Evolutionary conservation across 208 protist genomes (phyloP), one percentile per base, ranked within the genome.

Genomic region (Porcisia hertigi): DNA sequence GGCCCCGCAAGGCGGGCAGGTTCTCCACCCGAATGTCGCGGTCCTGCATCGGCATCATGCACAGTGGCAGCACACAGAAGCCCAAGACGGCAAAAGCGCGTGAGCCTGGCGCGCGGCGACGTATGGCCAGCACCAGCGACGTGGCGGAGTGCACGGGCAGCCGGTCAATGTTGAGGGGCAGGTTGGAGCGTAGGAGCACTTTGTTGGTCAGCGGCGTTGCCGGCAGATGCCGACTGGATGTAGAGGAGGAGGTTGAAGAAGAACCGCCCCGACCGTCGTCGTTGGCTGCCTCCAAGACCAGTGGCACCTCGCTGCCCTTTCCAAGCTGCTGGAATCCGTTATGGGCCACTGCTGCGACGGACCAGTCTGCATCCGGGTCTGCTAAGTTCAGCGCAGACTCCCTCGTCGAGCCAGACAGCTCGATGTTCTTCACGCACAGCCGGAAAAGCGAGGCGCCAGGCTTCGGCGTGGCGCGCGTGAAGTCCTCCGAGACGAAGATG

Each of bases 261-360:
- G 73, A 78, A 14, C 53, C 20, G 47, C n/a, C 30, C 41, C 18
- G 18, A 20, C 12, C 23, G 55, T 34, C 65, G 16, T 72, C 41
- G 41, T 20, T 77, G n/a, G 60, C 23, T 14, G 69, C 47, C 70
- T 63, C 67, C 16, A 89, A 86, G 23, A 76, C 66, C 49, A 97
- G 75, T 36, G 88, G 76, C 53, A 93, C 89, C 76, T 97, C 93
- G 45, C 79, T 80, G 25, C 93, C 93, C 34, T 89, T 81, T 18
- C 93, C 86, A 6, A 97, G 85, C 82, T 95, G 93, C 69, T 89
- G 90, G 75, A 94, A 94, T 36, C 93, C 93, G 69, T 97, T 97
- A 83, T 97, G 93, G 18, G 89, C 89, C 12, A 97, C 89, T 25
- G 86, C 93, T 1, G 93, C 93, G 25, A 97, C 83, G 30, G 89